Percentiles rank a stretch among this genome's conserved stretches.
Conservation (phyloP, 2,329 filamentous ascomycete species). For the Fonsecaea erecta region DNA sequence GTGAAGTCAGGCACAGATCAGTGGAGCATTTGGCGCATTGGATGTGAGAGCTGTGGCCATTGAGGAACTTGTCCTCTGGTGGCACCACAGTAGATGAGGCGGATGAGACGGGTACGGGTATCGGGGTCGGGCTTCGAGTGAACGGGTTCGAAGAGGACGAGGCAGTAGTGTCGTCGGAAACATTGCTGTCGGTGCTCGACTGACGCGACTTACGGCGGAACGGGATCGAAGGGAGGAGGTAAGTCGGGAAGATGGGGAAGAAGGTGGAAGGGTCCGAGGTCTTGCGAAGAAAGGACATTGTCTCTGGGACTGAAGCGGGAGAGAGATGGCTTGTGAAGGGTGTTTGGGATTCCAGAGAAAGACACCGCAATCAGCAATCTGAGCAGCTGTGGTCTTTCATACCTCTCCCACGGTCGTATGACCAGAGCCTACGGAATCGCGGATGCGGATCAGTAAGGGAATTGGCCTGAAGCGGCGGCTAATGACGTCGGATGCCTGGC, state of each 20-base stretch:
- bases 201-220: conserved; percentile 50
- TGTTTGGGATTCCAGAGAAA: background rate
- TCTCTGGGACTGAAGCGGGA: background rate
- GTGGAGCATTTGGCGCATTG: conserved; percentile 64
- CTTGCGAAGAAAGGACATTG: conserved; percentile 37
- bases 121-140: conserved; percentile 29
- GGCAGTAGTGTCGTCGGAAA: conserved; percentile 41
- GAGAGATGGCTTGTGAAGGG: background rate
- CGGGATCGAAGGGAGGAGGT: conserved; percentile 55
- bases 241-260: conserved; percentile 55
- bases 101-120: conserved; percentile 26
- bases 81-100: conserved; percentile 31
- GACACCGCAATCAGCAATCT: conserved; percentile 1
- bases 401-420: background rate
- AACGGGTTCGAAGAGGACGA: conserved; percentile 37
- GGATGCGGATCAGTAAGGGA: conserved; percentile 28
- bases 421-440: conserved; percentile 9
- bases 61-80: conserved; percentile 46
- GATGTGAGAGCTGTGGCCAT: conserved; percentile 59
- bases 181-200: conserved; percentile 46
- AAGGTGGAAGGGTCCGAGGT: conserved; percentile 35
- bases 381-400: background rate
- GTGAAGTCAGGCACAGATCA: conserved; percentile 62
- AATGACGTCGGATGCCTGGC: conserved; percentile 3
- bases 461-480: background rate